Percentiles rank a stretch among this genome's conserved stretches.
Conservation (phyloP, 306 rosid species). For the Trichosanthes truncata region DNA sequence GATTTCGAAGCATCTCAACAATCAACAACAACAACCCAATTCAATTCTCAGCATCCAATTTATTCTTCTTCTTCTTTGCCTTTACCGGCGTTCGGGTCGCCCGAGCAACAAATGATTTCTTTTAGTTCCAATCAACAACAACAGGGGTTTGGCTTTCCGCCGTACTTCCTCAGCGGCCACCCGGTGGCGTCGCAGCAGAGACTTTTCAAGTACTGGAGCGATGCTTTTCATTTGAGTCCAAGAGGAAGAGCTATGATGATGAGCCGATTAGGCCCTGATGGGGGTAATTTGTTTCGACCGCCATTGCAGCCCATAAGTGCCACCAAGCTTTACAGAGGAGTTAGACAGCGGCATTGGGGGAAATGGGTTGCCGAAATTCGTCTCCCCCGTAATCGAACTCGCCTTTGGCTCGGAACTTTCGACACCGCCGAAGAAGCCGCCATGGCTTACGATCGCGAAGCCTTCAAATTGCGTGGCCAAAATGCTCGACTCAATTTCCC, state of each 20-base stretch:
- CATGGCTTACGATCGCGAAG: slow-evolving; percentile 94
- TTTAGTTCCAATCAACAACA: slow-evolving; percentile 31
- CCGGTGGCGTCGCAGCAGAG: slow-evolving; percentile 33
- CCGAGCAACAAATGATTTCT: slow-evolving; percentile 47
- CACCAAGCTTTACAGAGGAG: slow-evolving; percentile 86
- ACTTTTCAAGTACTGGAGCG: slow-evolving; percentile 61
- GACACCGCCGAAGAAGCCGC: slow-evolving; percentile 99
- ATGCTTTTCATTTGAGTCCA: slow-evolving; percentile 61
- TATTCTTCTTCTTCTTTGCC: slow-evolving; percentile 5
- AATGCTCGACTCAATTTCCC: slow-evolving; percentile 94
- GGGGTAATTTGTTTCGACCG: slow-evolving; percentile 19
- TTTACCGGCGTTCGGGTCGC: slow-evolving; percentile 22
- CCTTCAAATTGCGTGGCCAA: slow-evolving; percentile 81
- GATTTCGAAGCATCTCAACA: slow-evolving; percentile 43
- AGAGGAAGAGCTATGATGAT: slow-evolving; percentile 69
- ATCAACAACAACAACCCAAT: slow-evolving; percentile 19
- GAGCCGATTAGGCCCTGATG: slow-evolving; percentile 21
- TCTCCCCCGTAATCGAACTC: slow-evolving; percentile 78
- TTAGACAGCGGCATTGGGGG: slow-evolving; percentile 97
- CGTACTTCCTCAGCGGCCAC: slow-evolving; percentile 12
- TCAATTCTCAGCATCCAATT: slow-evolving; percentile 21
- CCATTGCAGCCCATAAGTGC: slow-evolving; percentile 56
- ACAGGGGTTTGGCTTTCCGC: slow-evolving; percentile 23
- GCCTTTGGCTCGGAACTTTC: slow-evolving; percentile 94
- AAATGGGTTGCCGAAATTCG: slow-evolving; percentile 99